Percentiles rank a stretch among this genome's conserved stretches.
These are phyloP conservation scores for Neopestalotiopsis sp. DNA, from an alignment of 2,329 filamentous ascomycete species.

Conservation along the genomic window DNA sequence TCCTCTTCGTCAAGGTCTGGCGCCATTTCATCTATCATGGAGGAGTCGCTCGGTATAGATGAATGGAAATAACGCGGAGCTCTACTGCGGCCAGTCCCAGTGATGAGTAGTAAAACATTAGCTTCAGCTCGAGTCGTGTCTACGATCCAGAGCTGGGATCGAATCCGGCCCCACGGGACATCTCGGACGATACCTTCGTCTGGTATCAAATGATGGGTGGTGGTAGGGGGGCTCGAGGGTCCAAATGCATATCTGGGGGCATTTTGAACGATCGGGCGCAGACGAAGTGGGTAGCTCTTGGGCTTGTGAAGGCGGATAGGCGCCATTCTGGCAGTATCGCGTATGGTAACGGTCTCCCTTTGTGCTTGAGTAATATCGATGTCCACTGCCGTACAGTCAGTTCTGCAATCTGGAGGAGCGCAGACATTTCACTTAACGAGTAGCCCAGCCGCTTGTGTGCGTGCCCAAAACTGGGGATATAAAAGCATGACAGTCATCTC, in stretches of 20 bases:
- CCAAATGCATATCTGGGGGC: background rate
- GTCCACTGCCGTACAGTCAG: background rate
- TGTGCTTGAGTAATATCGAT: background rate
- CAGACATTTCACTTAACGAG: background rate
- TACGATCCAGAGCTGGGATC: background rate
- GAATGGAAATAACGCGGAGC: background rate
- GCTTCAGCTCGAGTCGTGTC: background rate
- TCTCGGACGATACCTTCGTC: background rate
- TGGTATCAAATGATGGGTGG: background rate
- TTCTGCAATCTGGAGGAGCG: background rate
- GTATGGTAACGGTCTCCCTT: background rate
- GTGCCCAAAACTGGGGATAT: background rate
- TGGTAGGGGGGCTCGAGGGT: background rate
- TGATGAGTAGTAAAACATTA: background rate
- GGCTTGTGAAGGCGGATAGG: background rate
- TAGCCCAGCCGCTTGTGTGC: background rate
- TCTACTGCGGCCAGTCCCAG: background rate
- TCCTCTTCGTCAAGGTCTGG: background rate
- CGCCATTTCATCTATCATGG: background rate
- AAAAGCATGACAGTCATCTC: background rate
- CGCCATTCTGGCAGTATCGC: background rate
- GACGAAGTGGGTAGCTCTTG: background rate
- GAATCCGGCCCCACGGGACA: background rate
- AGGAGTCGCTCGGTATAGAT: background rate
- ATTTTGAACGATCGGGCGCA: background rate